Conservation (phyloP, 148 eudicot genomes). For the Camellia sinensis region DNA sequence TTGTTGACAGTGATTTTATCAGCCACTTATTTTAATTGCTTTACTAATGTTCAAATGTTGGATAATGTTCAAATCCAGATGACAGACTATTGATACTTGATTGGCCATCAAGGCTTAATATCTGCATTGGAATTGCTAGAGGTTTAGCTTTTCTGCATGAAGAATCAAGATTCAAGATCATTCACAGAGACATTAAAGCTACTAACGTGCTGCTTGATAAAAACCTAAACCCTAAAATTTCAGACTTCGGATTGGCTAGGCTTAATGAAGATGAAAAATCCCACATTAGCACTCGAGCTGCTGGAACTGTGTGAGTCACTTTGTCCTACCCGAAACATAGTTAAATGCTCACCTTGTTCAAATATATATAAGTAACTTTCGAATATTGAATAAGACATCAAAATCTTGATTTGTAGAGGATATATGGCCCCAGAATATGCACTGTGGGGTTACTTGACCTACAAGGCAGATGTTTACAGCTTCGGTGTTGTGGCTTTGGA, state of each 20-base stretch:
- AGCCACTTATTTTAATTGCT: background rate
- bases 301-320: conserved; percentile 44
- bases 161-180: conserved; percentile 43
- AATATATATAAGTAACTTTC: background rate
- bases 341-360: background rate
- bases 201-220: conserved; percentile 46
- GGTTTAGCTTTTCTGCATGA: conserved; percentile 53
- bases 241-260: conserved; percentile 49
- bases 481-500: conserved; percentile 43
- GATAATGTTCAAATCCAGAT: conserved; percentile 21
- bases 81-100: conserved; percentile 31
- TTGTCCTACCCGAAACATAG: background rate
- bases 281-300: conserved; percentile 49
- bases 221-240: conserved; percentile 43
- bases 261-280: conserved; percentile 52
- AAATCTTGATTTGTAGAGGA: conserved; percentile 31
- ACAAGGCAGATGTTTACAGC: conserved; percentile 52
- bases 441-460: conserved; percentile 41
- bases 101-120: conserved; percentile 45
- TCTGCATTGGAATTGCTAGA: conserved; percentile 45
- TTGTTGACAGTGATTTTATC: background rate
- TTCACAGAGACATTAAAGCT: conserved; percentile 53
- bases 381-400: background rate
- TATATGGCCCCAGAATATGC: conserved; percentile 65
- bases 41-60: background rate